Evolutionary conservation across 2,329 filamentous ascomycete genomes (phyloP), one percentile per base, ranked within the genome.

Genomic region (Graphilbum ipis-grandicollis): DNA sequence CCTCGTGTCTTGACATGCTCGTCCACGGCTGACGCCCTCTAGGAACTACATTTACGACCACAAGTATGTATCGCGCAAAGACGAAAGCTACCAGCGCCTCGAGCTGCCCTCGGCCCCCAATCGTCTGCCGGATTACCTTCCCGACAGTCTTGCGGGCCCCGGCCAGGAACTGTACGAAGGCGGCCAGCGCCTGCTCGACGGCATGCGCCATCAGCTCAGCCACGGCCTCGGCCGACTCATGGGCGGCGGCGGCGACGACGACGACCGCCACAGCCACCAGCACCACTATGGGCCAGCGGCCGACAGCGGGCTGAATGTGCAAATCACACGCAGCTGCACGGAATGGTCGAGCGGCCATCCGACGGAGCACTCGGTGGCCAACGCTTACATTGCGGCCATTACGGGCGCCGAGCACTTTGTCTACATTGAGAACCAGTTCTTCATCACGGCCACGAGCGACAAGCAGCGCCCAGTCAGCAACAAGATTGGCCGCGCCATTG

Each of bases 351-450:
- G 59, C 13, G 66, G 66, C 2, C 59, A 65, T 35, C 53, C 54
- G 6, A 63, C 62, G 1, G 68, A 72, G 49, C 84, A 90, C 53
- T 93, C 84, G 1, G 88, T 94, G 43, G 73, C 77, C 42, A 86
- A 88, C 51, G 85, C 85, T 1, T 93, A 93, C 50, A 73, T 80
- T 25, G 66, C 79, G 31, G 66, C 74, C 21, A 85, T 85, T 46
- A 62, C 58, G 28, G 72, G 74, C 34, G 76, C 76, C 15, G 60
- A 74, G 49, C 74, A 84, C 51, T 85, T 79, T 49, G 57, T 86
- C 40, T 86, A 85, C 54, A 84, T 86, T 26, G 79, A 86, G 52
- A 85, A 86, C 48, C 75, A 83, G 63, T 90, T 90, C 60, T 90
- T 90, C 63, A 90, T 90, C 56, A 90, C 82, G 0, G 79, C 81